Conservation (phyloP, 805 yeast species). For the Ogataea corticis region DNA sequence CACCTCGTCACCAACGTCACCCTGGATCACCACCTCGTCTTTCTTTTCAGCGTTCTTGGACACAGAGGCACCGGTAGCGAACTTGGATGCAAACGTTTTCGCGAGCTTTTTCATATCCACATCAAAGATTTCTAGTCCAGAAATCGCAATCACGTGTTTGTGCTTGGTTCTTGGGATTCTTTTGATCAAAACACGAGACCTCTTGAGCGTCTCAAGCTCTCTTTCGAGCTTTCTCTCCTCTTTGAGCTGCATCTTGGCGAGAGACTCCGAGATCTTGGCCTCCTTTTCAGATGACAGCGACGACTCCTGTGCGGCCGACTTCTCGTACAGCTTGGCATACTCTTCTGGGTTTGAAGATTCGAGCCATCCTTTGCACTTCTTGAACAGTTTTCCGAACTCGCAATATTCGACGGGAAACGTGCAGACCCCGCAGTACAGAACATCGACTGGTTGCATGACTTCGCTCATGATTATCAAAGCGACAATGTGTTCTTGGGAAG, state of each 20-base stretch:
- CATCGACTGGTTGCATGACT: conserved; percentile 30
- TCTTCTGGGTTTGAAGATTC: conserved; percentile 56
- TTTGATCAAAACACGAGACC: conserved; percentile 81
- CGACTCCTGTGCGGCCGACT: conserved; percentile 47
- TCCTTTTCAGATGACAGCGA: conserved; percentile 74
- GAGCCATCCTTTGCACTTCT: conserved; percentile 85
- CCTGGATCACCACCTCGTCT: conserved; percentile 90
- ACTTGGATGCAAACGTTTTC: conserved; percentile 88
- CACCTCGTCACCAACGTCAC: conserved; percentile 92
- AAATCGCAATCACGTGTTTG: conserved; percentile 81
- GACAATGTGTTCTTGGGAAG: too few relatives aligned
- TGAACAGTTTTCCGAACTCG: conserved; percentile 82
- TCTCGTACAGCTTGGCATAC: conserved; percentile 61
- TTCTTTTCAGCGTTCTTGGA: conserved; percentile 87
- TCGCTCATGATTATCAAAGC: conserved; percentile 5
- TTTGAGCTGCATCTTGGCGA: conserved; percentile 81
- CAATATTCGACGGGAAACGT: conserved; percentile 89
- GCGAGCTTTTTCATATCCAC: conserved; percentile 88
- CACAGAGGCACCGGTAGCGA: conserved; percentile 95
- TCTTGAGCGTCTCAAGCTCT: conserved; percentile 72
- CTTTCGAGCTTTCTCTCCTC: conserved; percentile 85
- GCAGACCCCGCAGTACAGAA: conserved; percentile 76
- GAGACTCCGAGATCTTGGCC: conserved; percentile 76
- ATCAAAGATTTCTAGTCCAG: conserved; percentile 86
- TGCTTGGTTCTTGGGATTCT: conserved; percentile 88